phyloP scores from a whole-genome alignment of 2,329 filamentous ascomycete genomes.

The Neofusicoccum laricinum region DNA sequence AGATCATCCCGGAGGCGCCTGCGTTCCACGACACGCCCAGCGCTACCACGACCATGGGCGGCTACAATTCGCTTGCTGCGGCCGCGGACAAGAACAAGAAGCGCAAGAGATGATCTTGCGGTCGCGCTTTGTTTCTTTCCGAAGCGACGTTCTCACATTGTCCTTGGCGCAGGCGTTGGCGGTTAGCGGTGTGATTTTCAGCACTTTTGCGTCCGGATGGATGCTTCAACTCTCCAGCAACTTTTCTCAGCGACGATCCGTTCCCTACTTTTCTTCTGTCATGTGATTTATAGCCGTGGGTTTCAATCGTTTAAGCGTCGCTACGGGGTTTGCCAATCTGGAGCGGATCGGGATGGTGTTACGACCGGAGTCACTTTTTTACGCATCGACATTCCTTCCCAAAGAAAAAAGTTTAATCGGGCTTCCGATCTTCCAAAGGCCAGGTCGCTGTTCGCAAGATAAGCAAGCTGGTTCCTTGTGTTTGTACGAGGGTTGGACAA shows the following conservation, averaged over 20 bases:
- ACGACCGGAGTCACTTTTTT: not conserved
- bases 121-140: not conserved
- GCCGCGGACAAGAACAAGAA: slow-evolving; percentile 63
- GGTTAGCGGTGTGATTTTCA: slow-evolving; percentile 15
- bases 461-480: not conserved
- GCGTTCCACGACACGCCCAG: slow-evolving; percentile 30
- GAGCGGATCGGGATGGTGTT: slow-evolving; percentile 1
- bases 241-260: slow-evolving; percentile 13
- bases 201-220: not conserved
- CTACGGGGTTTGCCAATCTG: not conserved
- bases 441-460: not conserved
- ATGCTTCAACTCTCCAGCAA: not conserved
- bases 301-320: slow-evolving; percentile 1
- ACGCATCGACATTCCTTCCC: not conserved
- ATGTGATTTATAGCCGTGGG: slow-evolving; percentile 13
- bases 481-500: slow-evolving; percentile 11
- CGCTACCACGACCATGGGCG: slow-evolving; percentile 20
- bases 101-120: slow-evolving; percentile 57
- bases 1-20: slow-evolving; percentile 41
- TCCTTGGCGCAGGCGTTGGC: slow-evolving; percentile 14
- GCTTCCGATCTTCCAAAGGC: not conserved
- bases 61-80: slow-evolving; percentile 25
- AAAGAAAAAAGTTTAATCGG: slow-evolving; percentile 10
- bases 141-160: not conserved
- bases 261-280: slow-evolving; percentile 14